phyloP scores from a whole-genome alignment of 768 basidiomycete genomes.

The Russula compacta region DNA sequence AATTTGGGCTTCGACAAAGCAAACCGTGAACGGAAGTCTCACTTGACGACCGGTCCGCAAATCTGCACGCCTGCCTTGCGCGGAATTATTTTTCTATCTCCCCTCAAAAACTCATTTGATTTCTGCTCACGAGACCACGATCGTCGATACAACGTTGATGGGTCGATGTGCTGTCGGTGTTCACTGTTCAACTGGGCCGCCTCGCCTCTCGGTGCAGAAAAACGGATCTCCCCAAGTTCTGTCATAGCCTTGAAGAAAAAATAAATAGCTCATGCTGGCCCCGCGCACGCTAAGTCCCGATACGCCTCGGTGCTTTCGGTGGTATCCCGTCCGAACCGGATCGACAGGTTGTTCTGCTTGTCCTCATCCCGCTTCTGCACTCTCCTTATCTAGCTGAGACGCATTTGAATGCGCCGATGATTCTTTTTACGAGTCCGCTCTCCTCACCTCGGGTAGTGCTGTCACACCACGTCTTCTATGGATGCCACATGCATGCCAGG shows the following conservation, averaged over 20 bases:
- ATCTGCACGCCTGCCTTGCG: neutral
- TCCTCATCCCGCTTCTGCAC: neutral
- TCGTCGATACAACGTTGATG: neutral
- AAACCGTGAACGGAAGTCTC: neutral
- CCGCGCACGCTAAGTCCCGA: neutral
- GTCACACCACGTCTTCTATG: neutral
- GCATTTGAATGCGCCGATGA: no score
- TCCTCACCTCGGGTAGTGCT: neutral
- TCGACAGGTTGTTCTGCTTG: neutral
- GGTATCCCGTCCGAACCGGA: conserved; percentile 9
- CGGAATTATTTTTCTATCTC: neutral
- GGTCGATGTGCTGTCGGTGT: neutral
- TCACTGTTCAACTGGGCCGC: neutral
- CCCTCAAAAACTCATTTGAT: neutral
- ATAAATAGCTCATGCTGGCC: neutral
- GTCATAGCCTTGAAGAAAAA: neutral
- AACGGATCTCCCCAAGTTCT: neutral
- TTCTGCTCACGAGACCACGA: neutral
- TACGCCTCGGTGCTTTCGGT: neutral
- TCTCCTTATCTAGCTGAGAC: neutral
- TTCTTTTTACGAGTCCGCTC: neutral
- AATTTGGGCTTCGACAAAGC: neutral
- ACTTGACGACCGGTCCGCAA: neutral
- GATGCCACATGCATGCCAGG: neutral
- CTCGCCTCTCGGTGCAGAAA: neutral